Evolutionary conservation across 1,284 basidiomycete species (phyloP).

Genomic region (Rhodotorula sp.): DNA sequence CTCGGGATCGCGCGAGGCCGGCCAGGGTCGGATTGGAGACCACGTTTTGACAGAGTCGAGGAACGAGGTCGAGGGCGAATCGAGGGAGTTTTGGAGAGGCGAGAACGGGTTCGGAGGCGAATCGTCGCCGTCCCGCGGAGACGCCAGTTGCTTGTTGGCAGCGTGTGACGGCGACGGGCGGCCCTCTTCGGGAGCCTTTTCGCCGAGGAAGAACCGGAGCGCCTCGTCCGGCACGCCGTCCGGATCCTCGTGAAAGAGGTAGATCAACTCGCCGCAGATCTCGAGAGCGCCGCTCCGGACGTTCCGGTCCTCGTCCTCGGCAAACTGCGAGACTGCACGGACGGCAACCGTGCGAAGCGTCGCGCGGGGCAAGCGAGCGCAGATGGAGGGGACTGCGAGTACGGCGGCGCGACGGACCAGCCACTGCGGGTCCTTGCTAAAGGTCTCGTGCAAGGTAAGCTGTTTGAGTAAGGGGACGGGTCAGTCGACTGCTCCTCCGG

Average conservation of each 20-base stretch:
- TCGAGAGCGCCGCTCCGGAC: constrained; percentile 83
- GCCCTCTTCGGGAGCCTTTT: background rate
- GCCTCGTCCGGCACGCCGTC: constrained; percentile 66
- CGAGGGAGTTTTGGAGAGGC: constrained; percentile 24
- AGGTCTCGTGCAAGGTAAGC: constrained; percentile 73
- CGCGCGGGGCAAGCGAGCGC: constrained; percentile 60
- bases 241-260: constrained; percentile 69
- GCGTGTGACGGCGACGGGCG: background rate
- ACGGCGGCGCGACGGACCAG: constrained; percentile 87
- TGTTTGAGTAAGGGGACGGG: constrained; percentile 46
- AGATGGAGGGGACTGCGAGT: constrained; percentile 77
- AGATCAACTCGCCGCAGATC: constrained; percentile 84
- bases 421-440: constrained; percentile 70
- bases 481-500: background rate
- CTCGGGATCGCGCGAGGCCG: constrained; percentile 23
- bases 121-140: constrained; percentile 1
- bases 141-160: background rate
- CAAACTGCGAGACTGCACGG: constrained; percentile 62
- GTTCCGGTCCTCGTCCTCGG: constrained; percentile 64
- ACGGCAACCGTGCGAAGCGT: constrained; percentile 64
- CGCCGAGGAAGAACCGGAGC: constrained; percentile 69
- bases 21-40: constrained; percentile 17
- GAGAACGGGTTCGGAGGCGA: constrained; percentile 5
- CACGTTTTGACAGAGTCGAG: constrained; percentile 13
- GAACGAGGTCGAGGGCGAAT: constrained; percentile 26